A percentile compares a stretch with the other conserved stretches of the same genome.
Conservation (phyloP, 139 green algal species). For the Tetraselmis striata region DNA sequence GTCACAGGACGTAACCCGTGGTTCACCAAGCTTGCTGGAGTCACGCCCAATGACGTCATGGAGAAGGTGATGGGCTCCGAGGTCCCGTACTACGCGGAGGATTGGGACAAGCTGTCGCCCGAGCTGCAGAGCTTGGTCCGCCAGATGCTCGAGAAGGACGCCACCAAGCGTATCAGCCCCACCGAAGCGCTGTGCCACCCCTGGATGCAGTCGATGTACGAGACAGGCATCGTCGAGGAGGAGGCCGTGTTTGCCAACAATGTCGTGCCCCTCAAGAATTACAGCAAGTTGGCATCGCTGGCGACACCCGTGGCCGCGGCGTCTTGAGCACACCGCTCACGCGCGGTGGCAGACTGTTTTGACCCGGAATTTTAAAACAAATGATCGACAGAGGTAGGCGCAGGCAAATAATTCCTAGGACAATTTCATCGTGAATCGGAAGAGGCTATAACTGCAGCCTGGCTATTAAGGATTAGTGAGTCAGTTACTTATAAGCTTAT, state of each 20-base stretch:
- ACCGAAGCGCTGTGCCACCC: background rate
- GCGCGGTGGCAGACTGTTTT: no score
- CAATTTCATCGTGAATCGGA: no score
- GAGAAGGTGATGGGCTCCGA: background rate
- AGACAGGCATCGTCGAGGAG: background rate
- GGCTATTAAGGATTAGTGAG: no score
- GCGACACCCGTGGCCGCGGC: no score
- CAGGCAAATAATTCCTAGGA: no score
- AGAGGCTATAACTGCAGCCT: no score
- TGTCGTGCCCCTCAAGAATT: background rate
- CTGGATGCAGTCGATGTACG: background rate
- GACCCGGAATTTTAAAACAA: no score
- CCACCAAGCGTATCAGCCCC: background rate
- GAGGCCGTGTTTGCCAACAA: background rate
- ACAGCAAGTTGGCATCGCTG: no score
- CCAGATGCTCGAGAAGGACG: background rate
- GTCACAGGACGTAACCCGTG: constrained; percentile 44
- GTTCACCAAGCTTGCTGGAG: background rate
- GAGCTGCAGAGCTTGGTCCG: background rate
- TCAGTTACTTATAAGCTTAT: no score
- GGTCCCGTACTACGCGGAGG: background rate
- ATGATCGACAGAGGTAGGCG: no score
- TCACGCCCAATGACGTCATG: background rate
- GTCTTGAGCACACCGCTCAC: no score
- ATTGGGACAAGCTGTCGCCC: background rate